Evolutionary conservation across 2,329 filamentous ascomycete genomes (phyloP).

Genomic region (Talaromyces verruculosus): DNA sequence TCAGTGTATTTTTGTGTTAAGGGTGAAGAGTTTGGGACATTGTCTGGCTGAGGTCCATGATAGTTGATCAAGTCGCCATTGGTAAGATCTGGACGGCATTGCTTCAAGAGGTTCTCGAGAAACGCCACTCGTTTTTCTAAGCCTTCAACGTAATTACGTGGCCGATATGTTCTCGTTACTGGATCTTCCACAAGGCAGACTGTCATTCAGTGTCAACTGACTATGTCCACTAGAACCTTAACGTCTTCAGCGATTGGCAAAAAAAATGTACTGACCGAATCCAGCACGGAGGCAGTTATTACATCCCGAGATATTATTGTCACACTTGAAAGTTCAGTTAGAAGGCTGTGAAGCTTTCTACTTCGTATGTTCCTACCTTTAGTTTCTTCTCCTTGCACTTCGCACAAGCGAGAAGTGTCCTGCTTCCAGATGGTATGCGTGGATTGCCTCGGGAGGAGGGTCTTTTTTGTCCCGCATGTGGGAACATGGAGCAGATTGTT

Average conservation of each 20-base stretch:
- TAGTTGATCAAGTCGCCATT: background rate
- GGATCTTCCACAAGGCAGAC: conserved; percentile 29
- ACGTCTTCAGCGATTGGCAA: background rate
- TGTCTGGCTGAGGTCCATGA: background rate
- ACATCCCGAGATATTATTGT: conserved; percentile 2
- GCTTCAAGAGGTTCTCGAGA: conserved; percentile 25
- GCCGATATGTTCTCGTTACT: conserved; percentile 27
- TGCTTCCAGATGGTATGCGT: conserved; percentile 1
- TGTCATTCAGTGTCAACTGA: background rate
- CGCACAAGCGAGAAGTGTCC: conserved; percentile 7
- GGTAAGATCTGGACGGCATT: conserved; percentile 22
- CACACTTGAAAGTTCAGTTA: conserved; percentile 1
- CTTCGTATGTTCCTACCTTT: conserved; percentile 2
- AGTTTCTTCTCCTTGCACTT: conserved; percentile 17
- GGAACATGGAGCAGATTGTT: background rate
- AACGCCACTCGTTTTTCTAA: conserved; percentile 31
- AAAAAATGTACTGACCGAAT: background rate
- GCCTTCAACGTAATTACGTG: conserved; percentile 34
- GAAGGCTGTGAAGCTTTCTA: background rate
- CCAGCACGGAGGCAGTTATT: conserved; percentile 11
- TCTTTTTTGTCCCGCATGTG: conserved; percentile 7
- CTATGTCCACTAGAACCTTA: background rate
- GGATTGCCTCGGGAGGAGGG: background rate
- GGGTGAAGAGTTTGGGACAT: background rate
- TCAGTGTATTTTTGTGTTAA: background rate